Evolutionary conservation across 345 rosid species (phyloP).

Genomic region (Rhodomyrtus tomentosa): DNA sequence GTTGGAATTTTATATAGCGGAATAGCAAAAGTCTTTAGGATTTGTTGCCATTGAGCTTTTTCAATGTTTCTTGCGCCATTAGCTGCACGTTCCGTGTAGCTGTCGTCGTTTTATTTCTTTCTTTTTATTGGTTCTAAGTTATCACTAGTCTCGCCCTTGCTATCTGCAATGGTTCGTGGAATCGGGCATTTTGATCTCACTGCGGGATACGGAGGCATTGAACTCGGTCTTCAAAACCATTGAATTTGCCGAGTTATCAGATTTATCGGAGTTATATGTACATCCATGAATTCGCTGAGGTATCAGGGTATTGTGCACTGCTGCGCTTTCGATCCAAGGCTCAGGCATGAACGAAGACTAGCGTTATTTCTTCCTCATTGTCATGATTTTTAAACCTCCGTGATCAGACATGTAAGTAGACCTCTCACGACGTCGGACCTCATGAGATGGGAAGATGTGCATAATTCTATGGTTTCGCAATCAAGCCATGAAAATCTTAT

Average conservation of each 20-base stretch:
- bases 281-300: too few species aligned
- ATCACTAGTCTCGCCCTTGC: not conserved
- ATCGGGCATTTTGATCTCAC: not conserved
- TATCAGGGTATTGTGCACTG: too few species aligned
- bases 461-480: not conserved
- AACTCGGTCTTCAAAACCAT: not conserved
- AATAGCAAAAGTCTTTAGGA: not conserved
- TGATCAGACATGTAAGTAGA: not conserved
- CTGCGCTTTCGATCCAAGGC: not conserved
- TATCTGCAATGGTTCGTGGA: not conserved
- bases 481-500: not conserved
- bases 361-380: not conserved
- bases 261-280: not conserved
- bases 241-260: not conserved
- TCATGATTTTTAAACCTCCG: not conserved
- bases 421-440: not conserved
- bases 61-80: not conserved
- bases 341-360: too few species aligned
- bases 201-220: not conserved
- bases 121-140: not conserved
- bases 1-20: not conserved
- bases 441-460: not conserved
- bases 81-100: not conserved
- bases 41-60: not conserved
- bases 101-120: not conserved